Conservation (phyloP, 1,284 basidiomycete genomes). For the Entoloma clypeatum region DNA sequence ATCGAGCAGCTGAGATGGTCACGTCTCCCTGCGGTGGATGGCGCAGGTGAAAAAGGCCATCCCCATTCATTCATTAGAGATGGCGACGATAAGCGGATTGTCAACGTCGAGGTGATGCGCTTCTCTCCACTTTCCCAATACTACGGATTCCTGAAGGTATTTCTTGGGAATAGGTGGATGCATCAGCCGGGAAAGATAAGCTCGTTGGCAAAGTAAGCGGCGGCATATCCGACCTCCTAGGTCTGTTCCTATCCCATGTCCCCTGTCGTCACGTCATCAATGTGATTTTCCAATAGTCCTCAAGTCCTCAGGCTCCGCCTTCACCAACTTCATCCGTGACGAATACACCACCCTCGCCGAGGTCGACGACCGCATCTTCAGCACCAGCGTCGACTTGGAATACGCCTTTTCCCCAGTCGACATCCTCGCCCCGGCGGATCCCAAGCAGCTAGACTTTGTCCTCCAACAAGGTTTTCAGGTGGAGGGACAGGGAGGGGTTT, state of each 20-base stretch:
- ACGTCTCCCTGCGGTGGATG: slow-evolving; percentile 68
- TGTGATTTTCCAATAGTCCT: slow-evolving; percentile 52
- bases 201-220: slow-evolving; percentile 59
- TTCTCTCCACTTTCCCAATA: neutral
- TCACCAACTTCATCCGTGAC: slow-evolving; percentile 80
- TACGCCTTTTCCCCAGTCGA: slow-evolving; percentile 60
- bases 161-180: slow-evolving; percentile 48
- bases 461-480: slow-evolving; percentile 38
- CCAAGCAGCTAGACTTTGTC: slow-evolving; percentile 44
- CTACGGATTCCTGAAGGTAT: slow-evolving; percentile 2
- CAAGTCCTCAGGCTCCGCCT: slow-evolving; percentile 87
- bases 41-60: slow-evolving; percentile 45
- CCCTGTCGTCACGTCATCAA: slow-evolving; percentile 1
- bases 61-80: slow-evolving; percentile 84
- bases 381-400: slow-evolving; percentile 73
- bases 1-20: slow-evolving; percentile 86
- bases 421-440: slow-evolving; percentile 45
- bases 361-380: slow-evolving; percentile 86
- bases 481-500: slow-evolving; percentile 48
- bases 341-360: slow-evolving; percentile 81
- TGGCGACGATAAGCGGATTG: slow-evolving; percentile 83
- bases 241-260: slow-evolving; percentile 38
- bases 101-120: slow-evolving; percentile 55
- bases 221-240: slow-evolving; percentile 76
- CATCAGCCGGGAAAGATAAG: slow-evolving; percentile 52